Percentiles rank a stretch among this genome's conserved stretches.
These are phyloP conservation scores for Cardamine occulta DNA, from an alignment of 345 rosid genomes.

Conservation along the genomic window DNA sequence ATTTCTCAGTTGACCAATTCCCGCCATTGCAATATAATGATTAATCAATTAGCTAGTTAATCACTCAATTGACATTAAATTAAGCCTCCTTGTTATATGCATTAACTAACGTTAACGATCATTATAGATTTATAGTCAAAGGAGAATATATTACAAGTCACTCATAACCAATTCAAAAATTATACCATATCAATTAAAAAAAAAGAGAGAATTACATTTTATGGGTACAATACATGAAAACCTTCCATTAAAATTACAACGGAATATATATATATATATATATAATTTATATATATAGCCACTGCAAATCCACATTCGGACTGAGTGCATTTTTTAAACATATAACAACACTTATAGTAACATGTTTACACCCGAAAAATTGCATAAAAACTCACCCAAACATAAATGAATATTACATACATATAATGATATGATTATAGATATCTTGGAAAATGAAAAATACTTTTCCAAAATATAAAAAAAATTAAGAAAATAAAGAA, in stretches of 20 bases:
- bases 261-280: slow-evolving; percentile 37
- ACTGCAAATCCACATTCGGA: slow-evolving; percentile 58
- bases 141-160: background rate
- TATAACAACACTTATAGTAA: slow-evolving; percentile 27
- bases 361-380: slow-evolving; percentile 40
- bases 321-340: slow-evolving; percentile 50
- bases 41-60: background rate
- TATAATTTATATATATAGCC: slow-evolving; percentile 46
- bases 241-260: slow-evolving; percentile 31
- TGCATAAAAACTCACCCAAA: slow-evolving; percentile 44
- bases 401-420: slow-evolving; percentile 36
- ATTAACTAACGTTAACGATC: slow-evolving; percentile 46
- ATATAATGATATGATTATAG: slow-evolving; percentile 26
- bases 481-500: slow-evolving; percentile 38
- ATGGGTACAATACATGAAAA: slow-evolving; percentile 40
- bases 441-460: slow-evolving; percentile 48
- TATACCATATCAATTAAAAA: background rate
- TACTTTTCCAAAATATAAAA: slow-evolving; percentile 47
- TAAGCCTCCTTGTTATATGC: slow-evolving; percentile 48
- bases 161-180: background rate
- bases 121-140: slow-evolving; percentile 17
- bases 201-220: slow-evolving; percentile 21
- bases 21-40: slow-evolving; percentile 17
- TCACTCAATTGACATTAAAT: background rate
- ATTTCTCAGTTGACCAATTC: slow-evolving; percentile 25